Percentiles rank a stretch among this genome's conserved stretches.
Conservation (phyloP, 306 rosid genomes). For the Cicer bijugum region DNA sequence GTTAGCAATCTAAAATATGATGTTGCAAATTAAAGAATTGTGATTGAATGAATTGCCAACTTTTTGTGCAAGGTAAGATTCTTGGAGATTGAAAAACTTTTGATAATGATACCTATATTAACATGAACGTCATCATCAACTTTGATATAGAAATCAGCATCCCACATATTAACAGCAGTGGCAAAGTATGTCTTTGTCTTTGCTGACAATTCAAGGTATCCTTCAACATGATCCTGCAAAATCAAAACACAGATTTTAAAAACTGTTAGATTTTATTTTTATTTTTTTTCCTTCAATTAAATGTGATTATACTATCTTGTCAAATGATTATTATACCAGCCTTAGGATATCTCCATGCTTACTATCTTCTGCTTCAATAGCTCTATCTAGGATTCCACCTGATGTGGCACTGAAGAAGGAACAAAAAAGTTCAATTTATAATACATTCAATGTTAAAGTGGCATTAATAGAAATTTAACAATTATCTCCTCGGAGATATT, state of each 20-base stretch:
- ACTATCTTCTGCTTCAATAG: constrained; percentile 92
- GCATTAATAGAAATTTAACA: too few relatives aligned
- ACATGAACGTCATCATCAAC: constrained; percentile 98
- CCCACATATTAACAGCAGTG: constrained; percentile 88
- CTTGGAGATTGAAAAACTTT: constrained; percentile 5
- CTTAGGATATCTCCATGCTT: constrained; percentile 93
- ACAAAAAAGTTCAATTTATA: constrained; percentile 4
- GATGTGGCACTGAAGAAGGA: constrained; percentile 73
- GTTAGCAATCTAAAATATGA: too few relatives aligned
- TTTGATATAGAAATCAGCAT: constrained; percentile 96
- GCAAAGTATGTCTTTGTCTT: constrained; percentile 89
- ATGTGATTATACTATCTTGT: constrained; percentile 5
- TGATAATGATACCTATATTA: constrained; percentile 84
- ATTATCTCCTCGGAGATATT: too few relatives aligned
- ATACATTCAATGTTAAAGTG: constrained; percentile 5
- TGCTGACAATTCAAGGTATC: constrained; percentile 96
- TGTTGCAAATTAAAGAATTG: too few relatives aligned
- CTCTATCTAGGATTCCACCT: constrained; percentile 96
- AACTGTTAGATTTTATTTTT: not conserved
- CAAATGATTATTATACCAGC: constrained; percentile 69
- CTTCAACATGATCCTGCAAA: constrained; percentile 93
- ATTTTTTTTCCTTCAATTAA: not conserved
- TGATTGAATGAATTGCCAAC: too few relatives aligned
- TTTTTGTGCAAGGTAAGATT: too few relatives aligned
- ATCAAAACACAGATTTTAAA: constrained; percentile 35